Conservation (phyloP, 1,284 basidiomycete genomes). For the Ceratorhiza oryzae-sativae region DNA sequence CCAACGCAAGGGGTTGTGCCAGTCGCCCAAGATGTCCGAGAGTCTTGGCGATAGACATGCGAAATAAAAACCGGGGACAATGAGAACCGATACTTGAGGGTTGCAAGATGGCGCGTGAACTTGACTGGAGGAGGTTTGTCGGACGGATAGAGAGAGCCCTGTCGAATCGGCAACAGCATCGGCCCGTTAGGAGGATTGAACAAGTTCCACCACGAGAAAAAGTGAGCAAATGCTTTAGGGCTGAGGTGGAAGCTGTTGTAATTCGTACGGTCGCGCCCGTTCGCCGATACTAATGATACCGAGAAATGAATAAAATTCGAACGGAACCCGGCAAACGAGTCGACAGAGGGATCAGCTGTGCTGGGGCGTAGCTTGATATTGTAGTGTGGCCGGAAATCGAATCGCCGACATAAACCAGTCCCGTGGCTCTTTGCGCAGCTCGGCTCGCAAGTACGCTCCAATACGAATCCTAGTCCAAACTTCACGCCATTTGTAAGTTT, state of each 20-base stretch:
- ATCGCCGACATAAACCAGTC: slow-evolving; percentile 81
- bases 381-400: slow-evolving; percentile 86
- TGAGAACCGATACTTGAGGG: slow-evolving; percentile 89
- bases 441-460: slow-evolving; percentile 86
- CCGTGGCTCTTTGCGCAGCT: slow-evolving; percentile 73
- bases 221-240: slow-evolving; percentile 87
- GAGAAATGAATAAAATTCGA: slow-evolving; percentile 96
- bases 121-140: slow-evolving; percentile 81
- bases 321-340: slow-evolving; percentile 90
- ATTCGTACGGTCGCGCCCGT: slow-evolving; percentile 47
- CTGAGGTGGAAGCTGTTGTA: slow-evolving; percentile 87
- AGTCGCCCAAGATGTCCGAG: slow-evolving; percentile 74
- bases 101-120: slow-evolving; percentile 87
- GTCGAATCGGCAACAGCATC: slow-evolving; percentile 84
- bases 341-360: slow-evolving; percentile 50
- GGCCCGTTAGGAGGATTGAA: slow-evolving; percentile 69
- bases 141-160: slow-evolving; percentile 81
- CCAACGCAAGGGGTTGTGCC: slow-evolving; percentile 85
- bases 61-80: slow-evolving; percentile 83
- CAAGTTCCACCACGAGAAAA: slow-evolving; percentile 90
- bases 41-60: slow-evolving; percentile 87
- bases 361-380: slow-evolving; percentile 66
- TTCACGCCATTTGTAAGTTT: slow-evolving; percentile 88
- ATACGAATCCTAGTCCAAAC: slow-evolving; percentile 85
- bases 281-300: slow-evolving; percentile 79